Percentiles rank a stretch among this genome's conserved stretches.
phyloP scores from a whole-genome alignment of 2,329 filamentous ascomycete genomes.

The Aureobasidium vineae region DNA sequence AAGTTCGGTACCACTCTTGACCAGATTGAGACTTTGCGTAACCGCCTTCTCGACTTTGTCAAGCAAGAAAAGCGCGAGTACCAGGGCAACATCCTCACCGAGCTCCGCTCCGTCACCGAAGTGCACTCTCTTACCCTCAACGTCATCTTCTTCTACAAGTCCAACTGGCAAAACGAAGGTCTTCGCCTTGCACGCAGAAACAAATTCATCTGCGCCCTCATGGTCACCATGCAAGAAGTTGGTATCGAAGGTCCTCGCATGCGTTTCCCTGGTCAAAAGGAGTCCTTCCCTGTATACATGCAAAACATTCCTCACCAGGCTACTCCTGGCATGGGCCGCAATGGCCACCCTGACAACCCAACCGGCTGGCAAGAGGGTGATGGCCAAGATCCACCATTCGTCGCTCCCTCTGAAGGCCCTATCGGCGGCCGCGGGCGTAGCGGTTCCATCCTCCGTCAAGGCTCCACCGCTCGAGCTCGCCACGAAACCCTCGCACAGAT shows the following conservation, averaged over 20 bases:
- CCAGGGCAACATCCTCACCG: constrained; percentile 79
- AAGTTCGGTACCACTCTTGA: constrained; percentile 83
- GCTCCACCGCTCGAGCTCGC: constrained; percentile 16
- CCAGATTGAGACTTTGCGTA: constrained; percentile 78
- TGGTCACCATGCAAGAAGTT: constrained; percentile 77
- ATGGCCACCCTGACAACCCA: constrained; percentile 48
- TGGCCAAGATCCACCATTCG: constrained; percentile 45
- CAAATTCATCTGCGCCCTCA: constrained; percentile 89
- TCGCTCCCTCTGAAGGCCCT: constrained; percentile 37
- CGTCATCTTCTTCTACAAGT: constrained; percentile 96
- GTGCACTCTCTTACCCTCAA: constrained; percentile 85
- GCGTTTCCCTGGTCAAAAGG: constrained; percentile 66
- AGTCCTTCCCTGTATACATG: constrained; percentile 65
- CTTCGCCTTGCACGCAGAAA: constrained; percentile 87
- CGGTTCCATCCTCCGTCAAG: constrained; percentile 27
- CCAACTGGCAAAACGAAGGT: constrained; percentile 92
- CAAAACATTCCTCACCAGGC: constrained; percentile 51
- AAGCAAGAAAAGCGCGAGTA: constrained; percentile 84
- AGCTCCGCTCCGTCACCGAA: constrained; percentile 74
- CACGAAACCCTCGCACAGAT: constrained; percentile 57
- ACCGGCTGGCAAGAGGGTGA: constrained; percentile 39
- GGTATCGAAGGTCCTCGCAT: constrained; percentile 82
- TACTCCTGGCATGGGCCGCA: constrained; percentile 44
- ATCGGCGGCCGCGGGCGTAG: constrained; percentile 25
- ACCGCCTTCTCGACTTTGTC: constrained; percentile 79